These are phyloP conservation scores for Globisporangium cederbergense DNA, from an alignment of 352 stramenopile species.

Conservation along the genomic window DNA sequence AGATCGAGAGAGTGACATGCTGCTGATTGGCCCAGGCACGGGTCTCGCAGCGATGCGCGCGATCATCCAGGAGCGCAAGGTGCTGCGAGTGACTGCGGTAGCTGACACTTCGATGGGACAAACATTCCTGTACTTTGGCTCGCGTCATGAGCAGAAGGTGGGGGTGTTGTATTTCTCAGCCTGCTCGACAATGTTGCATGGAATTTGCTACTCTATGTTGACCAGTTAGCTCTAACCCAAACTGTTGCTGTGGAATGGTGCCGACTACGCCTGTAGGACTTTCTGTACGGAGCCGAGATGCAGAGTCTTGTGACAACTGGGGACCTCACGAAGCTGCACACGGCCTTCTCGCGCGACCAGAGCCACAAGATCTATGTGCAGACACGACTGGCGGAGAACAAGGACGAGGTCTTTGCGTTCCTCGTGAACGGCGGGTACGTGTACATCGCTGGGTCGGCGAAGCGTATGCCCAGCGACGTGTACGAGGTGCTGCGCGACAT, in stretches of 20 bases:
- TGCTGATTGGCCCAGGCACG: conserved; percentile 91
- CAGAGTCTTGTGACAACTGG: conserved; percentile 36
- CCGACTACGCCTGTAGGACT: conserved; percentile 50
- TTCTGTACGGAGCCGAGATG: conserved; percentile 85
- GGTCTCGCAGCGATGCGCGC: conserved; percentile 89
- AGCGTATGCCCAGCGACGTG: conserved; percentile 91
- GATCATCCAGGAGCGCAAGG: conserved; percentile 82
- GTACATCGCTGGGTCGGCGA: conserved; percentile 88
- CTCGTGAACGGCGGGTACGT: conserved; percentile 67
- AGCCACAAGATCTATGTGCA: conserved; percentile 91
- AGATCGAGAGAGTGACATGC: conserved; percentile 39
- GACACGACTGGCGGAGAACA: conserved; percentile 80
- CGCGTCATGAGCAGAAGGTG: conserved; percentile 76
- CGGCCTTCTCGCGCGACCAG: conserved; percentile 90
- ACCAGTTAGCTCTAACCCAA: not conserved
- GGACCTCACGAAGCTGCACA: conserved; percentile 70
- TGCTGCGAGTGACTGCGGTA: conserved; percentile 30
- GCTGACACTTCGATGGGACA: conserved; percentile 16
- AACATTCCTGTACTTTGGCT: conserved; percentile 87
- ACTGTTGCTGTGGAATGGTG: not conserved
- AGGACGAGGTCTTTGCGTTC: conserved; percentile 63
- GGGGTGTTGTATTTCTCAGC: not conserved
- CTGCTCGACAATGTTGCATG: not conserved
- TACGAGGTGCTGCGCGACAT: conserved; percentile 88
- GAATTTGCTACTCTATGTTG: not conserved